Conservation (phyloP, 2,329 filamentous ascomycete species). For the Pyrenophora teres region DNA sequence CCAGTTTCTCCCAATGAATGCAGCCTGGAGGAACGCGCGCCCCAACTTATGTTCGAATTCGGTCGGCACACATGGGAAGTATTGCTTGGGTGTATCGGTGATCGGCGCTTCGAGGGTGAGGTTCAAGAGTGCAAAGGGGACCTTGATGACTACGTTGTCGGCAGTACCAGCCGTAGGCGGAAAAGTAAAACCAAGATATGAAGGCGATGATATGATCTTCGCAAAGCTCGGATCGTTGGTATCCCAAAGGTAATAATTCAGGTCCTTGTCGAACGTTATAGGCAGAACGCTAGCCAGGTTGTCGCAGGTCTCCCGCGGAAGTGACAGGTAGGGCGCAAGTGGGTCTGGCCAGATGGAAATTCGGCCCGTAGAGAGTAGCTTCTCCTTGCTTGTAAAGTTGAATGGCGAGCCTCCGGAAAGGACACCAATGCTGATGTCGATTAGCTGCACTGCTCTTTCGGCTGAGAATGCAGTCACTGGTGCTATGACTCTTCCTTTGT, state of each 20-base stretch:
- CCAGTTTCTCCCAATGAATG: slow-evolving; percentile 49
- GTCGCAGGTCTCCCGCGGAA: slow-evolving; percentile 35
- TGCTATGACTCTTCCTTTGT: slow-evolving; percentile 38
- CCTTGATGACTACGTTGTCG: slow-evolving; percentile 46
- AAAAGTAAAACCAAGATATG: slow-evolving; percentile 51
- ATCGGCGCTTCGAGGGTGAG: slow-evolving; percentile 49
- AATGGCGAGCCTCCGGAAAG: slow-evolving; percentile 48
- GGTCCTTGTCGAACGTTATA: slow-evolving; percentile 23
- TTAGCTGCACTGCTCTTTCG: slow-evolving; percentile 29
- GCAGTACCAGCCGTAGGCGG: slow-evolving; percentile 21
- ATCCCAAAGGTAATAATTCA: slow-evolving; percentile 38
- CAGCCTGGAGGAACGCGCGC: slow-evolving; percentile 55
- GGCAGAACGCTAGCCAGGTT: slow-evolving; percentile 34
- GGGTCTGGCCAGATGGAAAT: slow-evolving; percentile 23
- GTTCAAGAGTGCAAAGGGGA: slow-evolving; percentile 47
- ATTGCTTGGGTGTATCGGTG: slow-evolving; percentile 40
- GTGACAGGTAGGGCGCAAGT: slow-evolving; percentile 29
- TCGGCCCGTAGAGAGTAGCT: slow-evolving; percentile 20
- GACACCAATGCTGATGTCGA: slow-evolving; percentile 52
- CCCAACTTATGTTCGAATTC: slow-evolving; percentile 38
- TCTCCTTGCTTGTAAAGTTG: slow-evolving; percentile 11
- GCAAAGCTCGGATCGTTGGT: slow-evolving; percentile 36
- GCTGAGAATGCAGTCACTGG: slow-evolving; percentile 25
- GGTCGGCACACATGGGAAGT: slow-evolving; percentile 49
- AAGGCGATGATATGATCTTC: slow-evolving; percentile 49